These are phyloP conservation scores for Ophiosphaerella herpotricha DNA, from an alignment of 2,329 filamentous ascomycete genomes.

Conservation along the genomic window DNA sequence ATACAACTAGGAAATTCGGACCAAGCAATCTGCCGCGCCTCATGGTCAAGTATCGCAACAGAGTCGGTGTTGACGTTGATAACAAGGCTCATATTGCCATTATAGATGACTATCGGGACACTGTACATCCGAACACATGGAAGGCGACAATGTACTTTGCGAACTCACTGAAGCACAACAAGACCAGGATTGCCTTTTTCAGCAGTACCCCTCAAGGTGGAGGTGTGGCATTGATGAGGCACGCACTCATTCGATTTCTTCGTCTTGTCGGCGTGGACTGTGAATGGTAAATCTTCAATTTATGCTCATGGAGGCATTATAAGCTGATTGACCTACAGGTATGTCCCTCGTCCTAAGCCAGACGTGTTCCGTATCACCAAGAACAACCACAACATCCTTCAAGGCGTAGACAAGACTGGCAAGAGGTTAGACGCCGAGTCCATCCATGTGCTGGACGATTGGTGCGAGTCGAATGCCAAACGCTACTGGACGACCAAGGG, in stretches of 20 bases:
- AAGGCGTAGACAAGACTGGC: constrained; percentile 68
- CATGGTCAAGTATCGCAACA: constrained; percentile 66
- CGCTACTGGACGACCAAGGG: constrained; percentile 73
- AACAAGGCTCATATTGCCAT: constrained; percentile 66
- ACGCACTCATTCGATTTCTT: constrained; percentile 74
- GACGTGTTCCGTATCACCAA: constrained; percentile 84
- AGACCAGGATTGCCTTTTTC: constrained; percentile 76
- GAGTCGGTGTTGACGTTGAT: constrained; percentile 71
- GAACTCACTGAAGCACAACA: constrained; percentile 64
- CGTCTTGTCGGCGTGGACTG: constrained; percentile 69
- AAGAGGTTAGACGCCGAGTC: constrained; percentile 64
- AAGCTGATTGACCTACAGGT: constrained; percentile 49
- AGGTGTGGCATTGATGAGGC: constrained; percentile 80
- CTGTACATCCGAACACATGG: constrained; percentile 68
- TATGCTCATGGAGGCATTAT: not conserved
- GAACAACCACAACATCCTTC: constrained; percentile 86
- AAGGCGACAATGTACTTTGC: constrained; percentile 66
- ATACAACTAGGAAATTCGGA: constrained; percentile 59
- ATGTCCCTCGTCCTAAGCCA: constrained; percentile 77
- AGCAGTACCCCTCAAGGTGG: constrained; percentile 82
- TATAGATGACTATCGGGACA: constrained; percentile 62
- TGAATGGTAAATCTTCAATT: constrained; percentile 65
- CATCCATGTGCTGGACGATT: constrained; percentile 66
- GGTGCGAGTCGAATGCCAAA: constrained; percentile 74
- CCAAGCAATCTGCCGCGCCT: constrained; percentile 72